Evolutionary conservation across 148 eudicot genomes (phyloP).

Genomic region (Cornus florida): DNA sequence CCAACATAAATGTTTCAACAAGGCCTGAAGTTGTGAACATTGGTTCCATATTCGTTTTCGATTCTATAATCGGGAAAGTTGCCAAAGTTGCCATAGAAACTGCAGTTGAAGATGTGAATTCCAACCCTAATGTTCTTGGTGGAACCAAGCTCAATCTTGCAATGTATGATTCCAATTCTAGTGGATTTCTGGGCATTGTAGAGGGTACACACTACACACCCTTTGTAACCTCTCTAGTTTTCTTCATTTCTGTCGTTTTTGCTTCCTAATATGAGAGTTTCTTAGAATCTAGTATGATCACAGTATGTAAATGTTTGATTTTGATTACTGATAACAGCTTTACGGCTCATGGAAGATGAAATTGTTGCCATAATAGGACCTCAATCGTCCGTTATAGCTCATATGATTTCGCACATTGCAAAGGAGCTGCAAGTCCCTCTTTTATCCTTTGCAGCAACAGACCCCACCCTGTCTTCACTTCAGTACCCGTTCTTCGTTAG

Average conservation of each 20-base stretch:
- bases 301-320: neutral
- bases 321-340: constrained; percentile 43
- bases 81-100: constrained; percentile 60
- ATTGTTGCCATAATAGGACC: constrained; percentile 71
- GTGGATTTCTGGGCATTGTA: constrained; percentile 52
- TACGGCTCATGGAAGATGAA: constrained; percentile 60
- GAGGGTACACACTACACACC: constrained; percentile 43
- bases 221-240: neutral
- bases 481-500: constrained; percentile 52
- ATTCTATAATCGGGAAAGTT: constrained; percentile 54
- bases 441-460: constrained; percentile 60
- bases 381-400: constrained; percentile 59
- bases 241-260: neutral
- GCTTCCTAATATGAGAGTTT: neutral
- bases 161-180: constrained; percentile 45
- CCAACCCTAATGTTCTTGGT: constrained; percentile 42
- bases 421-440: constrained; percentile 68
- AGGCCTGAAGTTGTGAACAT: constrained; percentile 51
- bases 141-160: constrained; percentile 50
- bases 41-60: constrained; percentile 48
- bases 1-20: constrained; percentile 23
- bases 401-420: constrained; percentile 41
- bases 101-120: constrained; percentile 65
- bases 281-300: neutral
- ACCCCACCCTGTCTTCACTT: constrained; percentile 59